Base-by-base conservation (phyloP, 495 filamentous ascomycete genomes). In the Neurospora pannonica region DNA sequence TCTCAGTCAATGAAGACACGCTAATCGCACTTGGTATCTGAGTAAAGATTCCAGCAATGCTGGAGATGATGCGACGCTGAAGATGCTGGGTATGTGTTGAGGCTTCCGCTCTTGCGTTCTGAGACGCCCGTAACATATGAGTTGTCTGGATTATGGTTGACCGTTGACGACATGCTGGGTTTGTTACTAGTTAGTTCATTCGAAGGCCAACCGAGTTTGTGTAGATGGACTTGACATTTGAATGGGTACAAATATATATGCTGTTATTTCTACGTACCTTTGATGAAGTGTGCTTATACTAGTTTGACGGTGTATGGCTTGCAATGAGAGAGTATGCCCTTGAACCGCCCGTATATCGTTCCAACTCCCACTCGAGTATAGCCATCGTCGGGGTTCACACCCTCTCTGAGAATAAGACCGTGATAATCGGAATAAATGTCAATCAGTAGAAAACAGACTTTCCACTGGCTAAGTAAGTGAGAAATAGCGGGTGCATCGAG, bases 391-490 rank as follows among this genome's bases (percentile, higher is more conserved):
- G 48, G 24, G 11, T 60, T 31, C 10, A 15, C 5, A 7, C 5
- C 48, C 48, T 28, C 0, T 60, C 48, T 60, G n/a, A 21, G n/a
- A 48, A 48, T 0, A 7, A 28, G 9, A 11, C n/a, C 43, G 9
- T 3, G 7, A n/a, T 0, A 21, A n/a, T n/a, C 7, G 0, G 0
- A 4, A n/a, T n/a, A 19, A 0, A 0, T n/a, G 0, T 46, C 3
- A 46, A 21, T 11, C 3, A 9, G 3, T 10, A 48, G n/a, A 21
- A 48, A 48, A 21, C 1, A 48, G 43, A 48, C 0, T 48, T 48
- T 48, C 0, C 8, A 10, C 8, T n/a, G n/a, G 8, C n/a, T 21
- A 46, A 21, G 19, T 4, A 46, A 10, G 8, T 46, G 3, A 46
- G 8, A 46, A 21, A 46, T 11, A 0, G 0, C 19, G 0, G 43